These are phyloP conservation scores for Fusarium pininemorale DNA, from an alignment of 2,329 filamentous ascomycete genomes.

Conservation along the genomic window DNA sequence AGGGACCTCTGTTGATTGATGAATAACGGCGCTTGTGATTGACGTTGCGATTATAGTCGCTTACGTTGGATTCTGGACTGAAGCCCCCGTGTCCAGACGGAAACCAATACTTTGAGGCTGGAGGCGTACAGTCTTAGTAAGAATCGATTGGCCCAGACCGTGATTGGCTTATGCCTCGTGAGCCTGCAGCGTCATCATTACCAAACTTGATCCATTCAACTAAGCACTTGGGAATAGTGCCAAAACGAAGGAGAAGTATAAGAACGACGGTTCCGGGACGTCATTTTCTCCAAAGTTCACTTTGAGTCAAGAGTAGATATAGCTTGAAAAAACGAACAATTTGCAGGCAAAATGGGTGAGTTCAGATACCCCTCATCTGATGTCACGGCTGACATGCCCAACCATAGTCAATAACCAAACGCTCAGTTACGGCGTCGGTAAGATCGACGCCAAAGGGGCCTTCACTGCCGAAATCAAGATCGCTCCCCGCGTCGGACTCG, in stretches of 20 bases:
- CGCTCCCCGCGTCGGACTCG: constrained; percentile 3
- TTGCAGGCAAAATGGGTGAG: constrained; percentile 9
- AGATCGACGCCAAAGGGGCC: constrained; percentile 17
- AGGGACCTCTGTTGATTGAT: no score
- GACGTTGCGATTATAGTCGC: rapidly evolving
- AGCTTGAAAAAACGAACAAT: neutral
- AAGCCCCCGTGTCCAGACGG: neutral
- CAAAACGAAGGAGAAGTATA: neutral
- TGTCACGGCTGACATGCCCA: neutral
- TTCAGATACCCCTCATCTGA: neutral
- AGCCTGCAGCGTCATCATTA: constrained; percentile 13
- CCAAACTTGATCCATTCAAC: neutral
- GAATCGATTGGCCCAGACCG: neutral
- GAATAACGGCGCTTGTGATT: no score
- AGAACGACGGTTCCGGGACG: neutral
- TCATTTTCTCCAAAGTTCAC: neutral
- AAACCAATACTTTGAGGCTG: neutral
- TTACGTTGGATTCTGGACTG: neutral
- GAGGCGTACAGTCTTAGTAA: neutral
- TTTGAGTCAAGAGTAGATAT: neutral
- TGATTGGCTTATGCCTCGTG: neutral
- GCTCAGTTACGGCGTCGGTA: constrained; percentile 10
- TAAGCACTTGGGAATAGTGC: neutral
- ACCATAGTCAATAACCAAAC: neutral
- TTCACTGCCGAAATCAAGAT: constrained; percentile 34